phyloP scores from a whole-genome alignment of 2,329 filamentous ascomycete genomes.

The Byssoonygena ceratinophila region DNA sequence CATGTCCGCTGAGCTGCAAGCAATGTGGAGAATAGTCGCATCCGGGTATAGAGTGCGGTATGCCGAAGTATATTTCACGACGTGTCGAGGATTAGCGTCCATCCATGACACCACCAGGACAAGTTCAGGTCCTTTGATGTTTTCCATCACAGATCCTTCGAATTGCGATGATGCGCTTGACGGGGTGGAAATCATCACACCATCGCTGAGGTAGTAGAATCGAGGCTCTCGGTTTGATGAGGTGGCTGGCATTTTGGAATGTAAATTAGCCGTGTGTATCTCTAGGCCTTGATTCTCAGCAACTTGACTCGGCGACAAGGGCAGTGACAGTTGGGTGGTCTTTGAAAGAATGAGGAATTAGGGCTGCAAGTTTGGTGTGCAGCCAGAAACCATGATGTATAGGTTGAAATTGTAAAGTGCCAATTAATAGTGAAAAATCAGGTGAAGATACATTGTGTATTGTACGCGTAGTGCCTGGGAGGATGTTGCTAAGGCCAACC shows the following conservation, averaged over 20 bases:
- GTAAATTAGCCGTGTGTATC: neutral
- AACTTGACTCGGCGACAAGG: too few species aligned
- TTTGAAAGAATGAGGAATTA: too few species aligned
- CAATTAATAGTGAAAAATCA: too few species aligned
- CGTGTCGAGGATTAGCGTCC: neutral
- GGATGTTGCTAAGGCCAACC: neutral
- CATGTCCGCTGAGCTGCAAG: neutral
- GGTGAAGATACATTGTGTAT: neutral
- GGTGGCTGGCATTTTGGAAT: neutral
- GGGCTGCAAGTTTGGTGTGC: neutral
- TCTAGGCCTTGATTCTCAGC: too few species aligned
- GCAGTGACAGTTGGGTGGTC: too few species aligned
- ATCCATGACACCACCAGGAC: neutral
- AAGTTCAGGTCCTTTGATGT: neutral
- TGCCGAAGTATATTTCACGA: neutral
- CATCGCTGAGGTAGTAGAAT: conserved; percentile 7
- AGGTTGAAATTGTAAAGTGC: too few species aligned
- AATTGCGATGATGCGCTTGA: neutral
- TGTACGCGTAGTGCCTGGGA: neutral
- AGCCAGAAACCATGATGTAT: neutral
- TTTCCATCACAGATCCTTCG: neutral
- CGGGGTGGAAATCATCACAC: conserved; percentile 1
- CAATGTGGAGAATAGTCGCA: conserved; percentile 1
- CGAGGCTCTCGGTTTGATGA: neutral
- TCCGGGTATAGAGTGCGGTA: conserved; percentile 1